These are phyloP conservation scores for Grigorovia transvaalensis DNA, from an alignment of 805 yeast genomes.

Conservation along the genomic window DNA sequence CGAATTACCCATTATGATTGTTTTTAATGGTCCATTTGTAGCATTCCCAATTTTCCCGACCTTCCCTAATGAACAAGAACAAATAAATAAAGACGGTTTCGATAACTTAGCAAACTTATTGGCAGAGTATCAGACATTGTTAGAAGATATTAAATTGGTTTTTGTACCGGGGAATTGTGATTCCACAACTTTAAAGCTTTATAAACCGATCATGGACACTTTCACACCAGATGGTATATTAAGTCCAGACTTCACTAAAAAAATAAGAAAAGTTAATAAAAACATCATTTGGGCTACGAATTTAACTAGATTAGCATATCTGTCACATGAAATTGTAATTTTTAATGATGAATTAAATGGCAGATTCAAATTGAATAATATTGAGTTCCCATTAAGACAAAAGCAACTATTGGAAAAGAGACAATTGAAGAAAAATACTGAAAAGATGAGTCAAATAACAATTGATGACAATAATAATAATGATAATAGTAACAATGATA, in stretches of 20 bases:
- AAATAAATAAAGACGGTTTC: conserved; percentile 54
- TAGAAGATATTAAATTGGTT: conserved; percentile 39
- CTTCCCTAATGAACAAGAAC: conserved; percentile 42
- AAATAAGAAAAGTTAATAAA: conserved; percentile 50
- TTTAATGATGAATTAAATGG: conserved; percentile 63
- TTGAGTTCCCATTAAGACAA: conserved; percentile 37
- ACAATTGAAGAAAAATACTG: conserved; percentile 4
- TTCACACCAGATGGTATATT: conserved; percentile 70
- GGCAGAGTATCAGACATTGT: conserved; percentile 31
- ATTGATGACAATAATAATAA: conserved; percentile 1
- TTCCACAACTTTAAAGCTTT: conserved; percentile 2
- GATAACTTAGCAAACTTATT: conserved; percentile 63
- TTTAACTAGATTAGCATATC: conserved; percentile 67
- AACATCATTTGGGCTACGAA: conserved; percentile 57
- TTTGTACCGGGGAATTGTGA: conserved; percentile 87
- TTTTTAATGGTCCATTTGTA: conserved; percentile 73
- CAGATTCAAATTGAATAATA: conserved; percentile 60
- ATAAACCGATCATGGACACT: neutral
- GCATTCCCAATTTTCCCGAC: conserved; percentile 54
- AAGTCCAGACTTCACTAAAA: conserved; percentile 60
- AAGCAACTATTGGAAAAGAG: conserved; percentile 8
- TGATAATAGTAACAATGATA: neutral
- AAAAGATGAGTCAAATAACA: conserved; percentile 10
- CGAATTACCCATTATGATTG: conserved; percentile 56
- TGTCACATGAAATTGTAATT: conserved; percentile 74